Base-by-base conservation (phyloP, 2,329 filamentous ascomycete species). In the Delphinella strobiligena region DNA sequence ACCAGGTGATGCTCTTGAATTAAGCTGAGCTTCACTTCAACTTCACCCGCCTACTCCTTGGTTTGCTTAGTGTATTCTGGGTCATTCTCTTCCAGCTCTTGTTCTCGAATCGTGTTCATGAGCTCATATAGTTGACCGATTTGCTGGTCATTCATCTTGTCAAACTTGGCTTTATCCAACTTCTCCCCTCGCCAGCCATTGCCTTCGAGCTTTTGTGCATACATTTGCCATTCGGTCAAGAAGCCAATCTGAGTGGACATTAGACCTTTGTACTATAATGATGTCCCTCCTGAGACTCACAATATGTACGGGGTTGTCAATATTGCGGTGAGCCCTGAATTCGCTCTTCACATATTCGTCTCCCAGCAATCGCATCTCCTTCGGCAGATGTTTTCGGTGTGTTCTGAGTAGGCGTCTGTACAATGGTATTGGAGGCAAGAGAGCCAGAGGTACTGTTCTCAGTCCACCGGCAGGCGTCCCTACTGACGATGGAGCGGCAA, bases 101-200 rank as follows among this genome's bases (percentile, higher is more conserved):
- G 61, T 49, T 71, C 69, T 43, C 68, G 64, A 39, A 94, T 93
- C 2, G 84, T 75, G 58, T 82, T 74, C 86, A 95, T 93, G 41
- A 98, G 68, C 58, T 96, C 89, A 56, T 95, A 95, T 50, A 98
- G 65, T 61, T 98, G 91, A 1, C 80, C 84, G 38, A 96, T 68
- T 63, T 98, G 91, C 58, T 96, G 82, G 58, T 96, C 88, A 59
- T 83, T 96, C 86, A 96, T 84, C 62, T 94, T 95, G 45, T 86
- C 80, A 41, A 96, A 68, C 62, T 94, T 94, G 1, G 66, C 68
- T 50, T 76, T 75, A 47, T 96, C 89, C 58, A 96, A 71, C 58
- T 80, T 89, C 47, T 85, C 84, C 1, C 81, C 89, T 44, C 74
- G 70, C 91, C 91, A 96, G 0, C 71, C 61, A 38, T 93, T 81